phyloP scores from a whole-genome alignment of 2,329 filamentous ascomycete species.

The Xylaria sp. region DNA sequence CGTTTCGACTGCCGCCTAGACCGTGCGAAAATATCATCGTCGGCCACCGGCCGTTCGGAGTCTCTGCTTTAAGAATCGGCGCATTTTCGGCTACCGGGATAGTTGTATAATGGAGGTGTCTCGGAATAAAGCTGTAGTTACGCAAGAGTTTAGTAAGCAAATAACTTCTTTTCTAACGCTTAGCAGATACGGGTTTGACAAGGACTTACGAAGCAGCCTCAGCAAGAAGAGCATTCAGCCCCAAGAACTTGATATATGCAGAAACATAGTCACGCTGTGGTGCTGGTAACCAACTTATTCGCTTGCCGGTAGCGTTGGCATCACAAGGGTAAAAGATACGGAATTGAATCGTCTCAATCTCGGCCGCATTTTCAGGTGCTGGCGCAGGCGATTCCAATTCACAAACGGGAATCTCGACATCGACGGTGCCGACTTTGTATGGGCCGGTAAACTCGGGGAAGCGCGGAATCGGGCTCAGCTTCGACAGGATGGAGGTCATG shows the following conservation, averaged over 20 bases:
- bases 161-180: constrained; percentile 1
- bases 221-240: constrained; percentile 68
- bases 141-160: constrained; percentile 23
- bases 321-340: constrained; percentile 83
- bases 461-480: constrained; percentile 73
- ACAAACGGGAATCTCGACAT: constrained; percentile 80
- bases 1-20: constrained; percentile 81
- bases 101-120: constrained; percentile 77
- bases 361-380: constrained; percentile 63
- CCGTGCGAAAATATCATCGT: constrained; percentile 89
- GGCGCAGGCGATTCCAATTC: constrained; percentile 66
- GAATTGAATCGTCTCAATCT: constrained; percentile 79
- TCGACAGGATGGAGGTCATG: constrained; percentile 59
- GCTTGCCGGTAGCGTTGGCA: constrained; percentile 62
- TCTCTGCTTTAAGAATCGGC: constrained; percentile 63
- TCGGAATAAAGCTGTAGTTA: constrained; percentile 68
- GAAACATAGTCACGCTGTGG: constrained; percentile 80
- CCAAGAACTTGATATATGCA: constrained; percentile 81
- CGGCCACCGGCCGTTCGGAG: constrained; percentile 72
- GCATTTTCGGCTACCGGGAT: constrained; percentile 81
- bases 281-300: constrained; percentile 79
- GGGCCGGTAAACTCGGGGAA: constrained; percentile 83
- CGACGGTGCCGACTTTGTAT: constrained; percentile 81
- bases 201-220: constrained; percentile 68
- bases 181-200: not conserved